Evolutionary conservation across 2,329 filamentous ascomycete genomes (phyloP).

Genomic region (Nemania bipapillata): DNA sequence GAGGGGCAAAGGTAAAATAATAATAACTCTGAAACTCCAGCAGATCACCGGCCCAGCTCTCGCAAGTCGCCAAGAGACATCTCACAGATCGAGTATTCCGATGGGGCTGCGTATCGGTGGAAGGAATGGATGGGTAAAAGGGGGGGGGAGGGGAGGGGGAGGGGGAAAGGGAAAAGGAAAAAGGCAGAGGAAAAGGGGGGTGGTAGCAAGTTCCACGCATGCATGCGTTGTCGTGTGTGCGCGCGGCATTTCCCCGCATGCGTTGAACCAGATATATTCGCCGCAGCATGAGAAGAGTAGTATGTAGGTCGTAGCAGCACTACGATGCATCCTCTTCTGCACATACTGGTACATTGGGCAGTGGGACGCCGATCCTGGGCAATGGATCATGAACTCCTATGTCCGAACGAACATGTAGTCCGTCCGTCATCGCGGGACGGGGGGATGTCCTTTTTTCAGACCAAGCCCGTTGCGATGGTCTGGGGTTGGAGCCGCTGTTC

Average conservation of each 20-base stretch:
- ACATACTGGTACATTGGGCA: slow-evolving; percentile 11
- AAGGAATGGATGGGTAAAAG: background rate
- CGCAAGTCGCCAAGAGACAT: background rate
- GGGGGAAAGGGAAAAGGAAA: background rate
- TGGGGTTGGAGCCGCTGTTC: background rate
- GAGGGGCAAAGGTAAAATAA: too few species aligned
- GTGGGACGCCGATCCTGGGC: slow-evolving; percentile 11
- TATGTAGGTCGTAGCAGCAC: background rate
- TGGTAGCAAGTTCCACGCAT: slow-evolving; percentile 26
- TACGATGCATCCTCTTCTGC: background rate
- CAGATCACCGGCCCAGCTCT: slow-evolving; percentile 7
- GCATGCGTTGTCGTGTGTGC: slow-evolving; percentile 35
- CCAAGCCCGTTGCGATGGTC: background rate
- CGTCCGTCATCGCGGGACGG: background rate
- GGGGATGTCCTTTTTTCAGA: background rate
- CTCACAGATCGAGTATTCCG: slow-evolving; percentile 26
- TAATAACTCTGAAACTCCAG: slow-evolving; percentile 13
- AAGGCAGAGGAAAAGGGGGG: background rate
- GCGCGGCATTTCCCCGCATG: slow-evolving; percentile 37
- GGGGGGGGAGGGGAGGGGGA: background rate
- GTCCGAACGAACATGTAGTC: slow-evolving; percentile 9
- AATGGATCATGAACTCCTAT: slow-evolving; percentile 10
- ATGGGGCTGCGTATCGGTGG: slow-evolving; percentile 14
- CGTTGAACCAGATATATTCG: slow-evolving; percentile 7
- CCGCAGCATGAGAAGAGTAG: slow-evolving; percentile 28